Conservation (phyloP, 1,284 basidiomycete genomes). For the Leucoagaricus sp. region DNA sequence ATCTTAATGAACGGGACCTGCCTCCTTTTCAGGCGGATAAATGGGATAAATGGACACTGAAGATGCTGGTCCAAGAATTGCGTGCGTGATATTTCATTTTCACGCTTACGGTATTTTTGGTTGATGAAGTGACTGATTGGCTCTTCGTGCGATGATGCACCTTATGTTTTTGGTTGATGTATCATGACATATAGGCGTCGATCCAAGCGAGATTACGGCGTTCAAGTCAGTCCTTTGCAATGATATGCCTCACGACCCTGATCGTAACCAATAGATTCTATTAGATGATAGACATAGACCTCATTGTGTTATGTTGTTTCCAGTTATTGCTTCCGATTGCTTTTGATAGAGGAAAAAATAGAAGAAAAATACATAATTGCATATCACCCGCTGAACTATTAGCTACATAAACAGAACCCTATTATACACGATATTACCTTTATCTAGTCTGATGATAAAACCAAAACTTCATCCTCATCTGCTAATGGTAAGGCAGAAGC, state of each 20-base stretch:
- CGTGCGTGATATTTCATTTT: background rate
- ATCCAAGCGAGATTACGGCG: conserved; percentile 4
- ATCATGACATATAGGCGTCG: background rate
- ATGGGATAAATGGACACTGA: conserved; percentile 11
- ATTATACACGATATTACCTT: background rate
- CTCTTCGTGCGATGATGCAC: conserved; percentile 1
- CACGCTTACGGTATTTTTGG: background rate
- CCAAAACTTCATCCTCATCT: conserved; percentile 2
- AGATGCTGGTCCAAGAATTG: background rate
- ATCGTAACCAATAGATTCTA: background rate
- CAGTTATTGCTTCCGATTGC: too few species aligned
- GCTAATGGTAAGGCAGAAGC: too few species aligned
- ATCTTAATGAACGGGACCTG: background rate
- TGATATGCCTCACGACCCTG: conserved; percentile 5
- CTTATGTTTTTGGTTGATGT: background rate
- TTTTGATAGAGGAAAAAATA: too few species aligned
- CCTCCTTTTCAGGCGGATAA: background rate
- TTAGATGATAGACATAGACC: background rate
- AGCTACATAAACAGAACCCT: background rate
- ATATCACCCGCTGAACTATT: too few species aligned
- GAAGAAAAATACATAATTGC: too few species aligned
- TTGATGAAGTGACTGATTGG: background rate
- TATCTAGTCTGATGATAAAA: conserved; percentile 5
- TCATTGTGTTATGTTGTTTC: too few species aligned
- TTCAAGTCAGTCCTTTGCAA: conserved; percentile 9